Conservation (phyloP, 2,329 filamentous ascomycete species). For the Botrytis byssoidea region DNA sequence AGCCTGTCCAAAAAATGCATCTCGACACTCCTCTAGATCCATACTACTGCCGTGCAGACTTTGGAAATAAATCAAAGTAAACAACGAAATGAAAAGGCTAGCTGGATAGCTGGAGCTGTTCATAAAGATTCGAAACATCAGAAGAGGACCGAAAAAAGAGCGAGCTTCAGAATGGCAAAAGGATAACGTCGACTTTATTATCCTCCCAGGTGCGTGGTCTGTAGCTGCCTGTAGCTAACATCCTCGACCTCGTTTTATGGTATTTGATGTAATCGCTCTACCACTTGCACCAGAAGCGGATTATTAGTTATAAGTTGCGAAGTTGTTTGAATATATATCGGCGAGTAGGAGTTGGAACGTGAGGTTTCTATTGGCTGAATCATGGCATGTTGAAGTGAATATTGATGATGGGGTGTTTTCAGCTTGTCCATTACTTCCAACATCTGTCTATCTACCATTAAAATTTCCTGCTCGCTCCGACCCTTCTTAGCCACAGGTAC, state of each 20-base stretch:
- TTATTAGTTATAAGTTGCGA: neutral
- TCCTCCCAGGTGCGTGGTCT: neutral
- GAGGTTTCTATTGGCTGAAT: neutral
- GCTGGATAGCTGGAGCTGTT: neutral
- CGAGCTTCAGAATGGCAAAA: neutral
- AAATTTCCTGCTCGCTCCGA: neutral
- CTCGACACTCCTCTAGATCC: neutral
- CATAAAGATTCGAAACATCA: neutral
- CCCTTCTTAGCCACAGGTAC: neutral
- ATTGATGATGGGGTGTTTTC: neutral
- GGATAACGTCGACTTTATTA: neutral
- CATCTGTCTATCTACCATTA: neutral
- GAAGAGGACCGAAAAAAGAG: neutral
- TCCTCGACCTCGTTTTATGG: neutral
- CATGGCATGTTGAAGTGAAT: neutral
- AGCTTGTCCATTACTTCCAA: neutral
- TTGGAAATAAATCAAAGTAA: neutral
- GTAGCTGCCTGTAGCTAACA: neutral
- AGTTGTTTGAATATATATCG: neutral
- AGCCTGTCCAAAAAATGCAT: neutral
- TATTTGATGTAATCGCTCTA: neutral
- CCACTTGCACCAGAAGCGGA: neutral
- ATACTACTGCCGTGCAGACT: neutral
- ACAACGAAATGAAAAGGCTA: neutral
- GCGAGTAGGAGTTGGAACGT: neutral